phyloP scores from a whole-genome alignment of 768 basidiomycete species.

The Leccinellum albellum region DNA sequence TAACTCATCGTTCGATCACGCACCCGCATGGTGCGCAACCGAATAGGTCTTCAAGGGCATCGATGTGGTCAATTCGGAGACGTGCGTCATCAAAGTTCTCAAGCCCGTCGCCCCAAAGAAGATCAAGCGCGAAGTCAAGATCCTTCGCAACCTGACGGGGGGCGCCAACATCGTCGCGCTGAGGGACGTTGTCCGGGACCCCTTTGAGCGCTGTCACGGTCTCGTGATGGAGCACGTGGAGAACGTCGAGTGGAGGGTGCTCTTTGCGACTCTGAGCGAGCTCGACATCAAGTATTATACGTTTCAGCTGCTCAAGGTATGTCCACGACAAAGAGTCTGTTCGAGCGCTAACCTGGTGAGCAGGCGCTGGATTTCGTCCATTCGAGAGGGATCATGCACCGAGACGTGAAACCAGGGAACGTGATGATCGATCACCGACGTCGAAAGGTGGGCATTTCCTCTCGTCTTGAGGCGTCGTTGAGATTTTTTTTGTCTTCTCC shows the following conservation, averaged over 20 bases:
- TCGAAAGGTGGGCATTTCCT: constrained; percentile 42
- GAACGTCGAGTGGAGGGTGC: constrained; percentile 60
- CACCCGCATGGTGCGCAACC: not conserved
- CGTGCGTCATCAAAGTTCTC: constrained; percentile 65
- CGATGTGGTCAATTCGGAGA: constrained; percentile 50
- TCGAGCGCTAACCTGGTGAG: not conserved
- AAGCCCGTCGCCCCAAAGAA: constrained; percentile 67
- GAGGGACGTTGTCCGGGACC: constrained; percentile 66
- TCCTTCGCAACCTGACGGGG: constrained; percentile 63
- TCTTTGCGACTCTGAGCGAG: constrained; percentile 58
- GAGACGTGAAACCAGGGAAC: constrained; percentile 66
- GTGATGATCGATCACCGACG: constrained; percentile 71
- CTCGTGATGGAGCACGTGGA: constrained; percentile 69
- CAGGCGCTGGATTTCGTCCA: constrained; percentile 68
- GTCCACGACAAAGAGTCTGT: not conserved
- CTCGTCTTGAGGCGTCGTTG: not conserved
- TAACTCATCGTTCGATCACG: not conserved
- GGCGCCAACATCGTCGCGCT: constrained; percentile 67
- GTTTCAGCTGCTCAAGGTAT: constrained; percentile 57
- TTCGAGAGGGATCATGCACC: constrained; percentile 69
- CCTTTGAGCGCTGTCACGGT: constrained; percentile 57
- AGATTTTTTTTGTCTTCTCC: too few relatives aligned
- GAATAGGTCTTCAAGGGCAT: constrained; percentile 57
- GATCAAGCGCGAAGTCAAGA: constrained; percentile 74
- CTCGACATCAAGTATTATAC: constrained; percentile 65